Evolutionary conservation across 2,329 filamentous ascomycete species (phyloP).

Genomic region (Colletotrichum chrysophilum): DNA sequence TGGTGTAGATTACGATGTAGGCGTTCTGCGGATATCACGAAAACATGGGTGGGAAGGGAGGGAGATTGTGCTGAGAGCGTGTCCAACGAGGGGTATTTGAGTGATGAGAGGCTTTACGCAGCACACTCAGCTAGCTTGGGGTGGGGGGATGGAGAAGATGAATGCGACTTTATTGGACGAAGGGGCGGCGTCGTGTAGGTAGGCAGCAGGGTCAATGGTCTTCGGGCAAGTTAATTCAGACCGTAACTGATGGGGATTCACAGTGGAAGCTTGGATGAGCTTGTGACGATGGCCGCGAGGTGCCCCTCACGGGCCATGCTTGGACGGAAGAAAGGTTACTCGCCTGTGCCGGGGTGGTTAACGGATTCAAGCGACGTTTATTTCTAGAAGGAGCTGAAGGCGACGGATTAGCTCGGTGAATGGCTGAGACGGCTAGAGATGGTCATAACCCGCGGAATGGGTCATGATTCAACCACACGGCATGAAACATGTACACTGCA

Average conservation of each 20-base stretch:
- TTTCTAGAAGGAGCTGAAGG: not conserved
- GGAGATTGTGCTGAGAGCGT: not conserved
- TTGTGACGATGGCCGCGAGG: not conserved
- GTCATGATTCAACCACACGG: not conserved
- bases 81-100: not conserved
- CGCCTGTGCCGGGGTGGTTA: not conserved
- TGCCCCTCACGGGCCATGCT: not conserved
- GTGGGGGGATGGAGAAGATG: not conserved
- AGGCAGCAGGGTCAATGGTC: not conserved
- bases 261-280: not conserved
- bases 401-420: not conserved
- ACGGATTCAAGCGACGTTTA: not conserved
- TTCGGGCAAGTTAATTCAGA: not conserved
- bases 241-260: not conserved
- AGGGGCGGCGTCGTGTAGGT: not conserved
- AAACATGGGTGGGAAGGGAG: not conserved
- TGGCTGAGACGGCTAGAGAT: not conserved
- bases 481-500: not conserved
- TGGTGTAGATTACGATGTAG: constrained; percentile 16
- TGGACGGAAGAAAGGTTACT: not conserved
- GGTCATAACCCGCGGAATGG: not conserved
- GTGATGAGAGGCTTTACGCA: not conserved
- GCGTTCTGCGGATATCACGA: not conserved
- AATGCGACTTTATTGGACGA: not conserved
- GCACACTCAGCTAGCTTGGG: not conserved